Evolutionary conservation across 768 basidiomycete species (phyloP).

Genomic region (Rhodotorula babjevae): DNA sequence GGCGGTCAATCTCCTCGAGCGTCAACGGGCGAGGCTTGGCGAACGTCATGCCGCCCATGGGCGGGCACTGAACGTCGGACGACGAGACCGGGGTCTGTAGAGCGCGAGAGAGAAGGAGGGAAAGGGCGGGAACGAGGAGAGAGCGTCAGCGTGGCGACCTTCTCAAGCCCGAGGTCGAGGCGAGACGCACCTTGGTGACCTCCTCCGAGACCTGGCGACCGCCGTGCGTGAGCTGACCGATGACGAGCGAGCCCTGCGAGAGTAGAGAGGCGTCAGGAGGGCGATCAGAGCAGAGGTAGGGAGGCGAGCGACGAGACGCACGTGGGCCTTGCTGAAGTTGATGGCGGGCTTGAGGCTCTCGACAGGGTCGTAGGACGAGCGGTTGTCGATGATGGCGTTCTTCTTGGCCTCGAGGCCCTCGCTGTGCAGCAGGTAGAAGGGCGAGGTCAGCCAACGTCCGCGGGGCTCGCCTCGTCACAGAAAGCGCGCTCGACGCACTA

Average conservation of each 20-base stretch:
- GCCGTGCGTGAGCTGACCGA: slow-evolving; percentile 46
- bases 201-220: slow-evolving; percentile 39
- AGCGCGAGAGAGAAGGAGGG: neutral
- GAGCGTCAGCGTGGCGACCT: too few relatives aligned
- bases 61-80: slow-evolving; percentile 40
- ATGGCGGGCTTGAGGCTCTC: slow-evolving; percentile 43
- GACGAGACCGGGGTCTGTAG: slow-evolving; percentile 13
- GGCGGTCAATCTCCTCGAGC: slow-evolving; percentile 49
- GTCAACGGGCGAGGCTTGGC: slow-evolving; percentile 33
- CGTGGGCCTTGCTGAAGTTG: slow-evolving; percentile 41
- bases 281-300: neutral
- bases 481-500: slow-evolving; percentile 6
- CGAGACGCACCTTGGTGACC: slow-evolving; percentile 16
- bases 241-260: slow-evolving; percentile 35
- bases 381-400: slow-evolving; percentile 43
- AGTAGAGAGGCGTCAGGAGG: fast-evolving
- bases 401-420: slow-evolving; percentile 43
- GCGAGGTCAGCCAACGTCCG: neutral
- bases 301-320: slow-evolving; percentile 7
- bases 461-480: too few relatives aligned
- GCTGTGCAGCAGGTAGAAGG: neutral
- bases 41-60: slow-evolving; percentile 39
- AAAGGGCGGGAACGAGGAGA: neutral
- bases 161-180: neutral
- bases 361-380: slow-evolving; percentile 40